Evolutionary conservation across 2,329 filamentous ascomycete genomes (phyloP).

Genomic region (Epichloe bromicola): DNA sequence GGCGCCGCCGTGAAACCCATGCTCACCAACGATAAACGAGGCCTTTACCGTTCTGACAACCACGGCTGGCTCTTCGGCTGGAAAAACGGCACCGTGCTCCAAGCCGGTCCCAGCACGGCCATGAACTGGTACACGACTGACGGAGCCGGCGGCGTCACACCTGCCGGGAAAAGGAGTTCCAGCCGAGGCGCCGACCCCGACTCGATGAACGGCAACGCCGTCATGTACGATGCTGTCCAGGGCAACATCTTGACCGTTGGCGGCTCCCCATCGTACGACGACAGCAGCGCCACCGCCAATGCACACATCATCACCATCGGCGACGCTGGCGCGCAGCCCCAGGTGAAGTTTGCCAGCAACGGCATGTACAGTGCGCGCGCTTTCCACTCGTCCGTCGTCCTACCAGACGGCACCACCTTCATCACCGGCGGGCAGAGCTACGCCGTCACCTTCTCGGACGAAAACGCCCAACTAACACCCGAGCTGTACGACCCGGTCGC

Average conservation of each 20-base stretch:
- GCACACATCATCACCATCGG: slow-evolving; percentile 25
- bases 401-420: slow-evolving; percentile 35
- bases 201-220: slow-evolving; percentile 41
- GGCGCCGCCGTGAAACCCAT: slow-evolving; percentile 33
- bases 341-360: slow-evolving; percentile 5
- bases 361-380: slow-evolving; percentile 25
- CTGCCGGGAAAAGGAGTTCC: slow-evolving; percentile 23
- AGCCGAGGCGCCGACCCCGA: slow-evolving; percentile 25
- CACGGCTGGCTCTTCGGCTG: slow-evolving; percentile 7
- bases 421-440: slow-evolving; percentile 33
- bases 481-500: slow-evolving; percentile 33
- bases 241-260: slow-evolving; percentile 43
- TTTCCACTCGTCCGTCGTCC: slow-evolving; percentile 33
- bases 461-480: slow-evolving; percentile 24
- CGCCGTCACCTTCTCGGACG: slow-evolving; percentile 31
- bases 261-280: slow-evolving; percentile 32
- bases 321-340: slow-evolving; percentile 7
- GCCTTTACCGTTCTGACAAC: slow-evolving; percentile 30
- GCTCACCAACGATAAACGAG: slow-evolving; percentile 34
- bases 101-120: slow-evolving; percentile 10
- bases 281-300: slow-evolving; percentile 26
- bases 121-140: slow-evolving; percentile 43
- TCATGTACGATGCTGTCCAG: slow-evolving; percentile 46
- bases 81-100: slow-evolving; percentile 15
- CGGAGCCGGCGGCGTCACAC: slow-evolving; percentile 25